Evolutionary conservation across 441 rosid species (phyloP), one percentile per base, ranked within the genome.

Genomic region (Mallotus repandus): DNA sequence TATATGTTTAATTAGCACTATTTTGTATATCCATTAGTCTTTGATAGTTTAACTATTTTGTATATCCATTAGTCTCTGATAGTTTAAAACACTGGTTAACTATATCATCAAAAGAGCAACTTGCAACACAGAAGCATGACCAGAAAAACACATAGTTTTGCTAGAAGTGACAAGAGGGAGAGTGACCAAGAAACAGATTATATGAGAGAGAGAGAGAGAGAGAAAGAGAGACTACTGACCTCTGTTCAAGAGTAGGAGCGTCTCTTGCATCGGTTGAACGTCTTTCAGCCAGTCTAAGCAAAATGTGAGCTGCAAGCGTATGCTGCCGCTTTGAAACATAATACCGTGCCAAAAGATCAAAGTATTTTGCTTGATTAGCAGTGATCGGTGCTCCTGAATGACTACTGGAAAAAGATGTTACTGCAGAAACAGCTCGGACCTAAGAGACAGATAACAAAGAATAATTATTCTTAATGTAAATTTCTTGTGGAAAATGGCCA

Each of bases 291-390:
- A 96, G 89, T 87, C 97, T 87, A 73, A 96, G 81, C 83, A 96
- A 81, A 49, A 94, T 86, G 82, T 92, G 98, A 76, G 99, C 93
- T 55, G 99, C 98, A 84, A 96, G 99, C 66, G 87, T 66, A 81
- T 92, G 99, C 77, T 96, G 98, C 66, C 98, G 83, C 88, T 92
- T 93, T 67, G 84, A 82, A 77, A 96, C 98, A 80, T 92, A 96
- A 81, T 93, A 96, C 25, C 89, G 88, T 29, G 96, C 98, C 84
- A 93, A 88, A 55, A 96, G 90, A 82, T 93, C 97, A 77, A 89
- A 84, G 78, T 85, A 92, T 85, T 89, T 96, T 45, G 87, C 89
- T 83, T 88, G 97, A 80, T 75, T 80, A 72, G 89, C 82, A 74
- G 86, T 81, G 67, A 89, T 72, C 6, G 79, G 66, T 65, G 86